Percentiles rank a stretch among this genome's conserved stretches.
Conservation (phyloP, 331 rosid species). For the Cydonia oblonga region DNA sequence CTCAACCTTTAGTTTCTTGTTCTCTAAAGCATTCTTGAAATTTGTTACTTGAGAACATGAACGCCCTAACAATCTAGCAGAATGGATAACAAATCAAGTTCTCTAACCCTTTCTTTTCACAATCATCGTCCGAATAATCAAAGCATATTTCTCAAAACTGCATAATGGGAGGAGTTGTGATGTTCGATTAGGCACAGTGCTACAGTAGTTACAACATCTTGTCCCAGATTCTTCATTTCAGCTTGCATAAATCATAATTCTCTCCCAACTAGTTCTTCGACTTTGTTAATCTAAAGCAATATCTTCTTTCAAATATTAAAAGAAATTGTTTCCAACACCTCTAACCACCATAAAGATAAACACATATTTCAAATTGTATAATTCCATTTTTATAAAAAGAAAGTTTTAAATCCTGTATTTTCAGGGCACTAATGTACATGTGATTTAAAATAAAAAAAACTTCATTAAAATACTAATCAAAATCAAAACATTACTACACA, state of each 20-base stretch:
- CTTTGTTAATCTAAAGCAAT: background rate
- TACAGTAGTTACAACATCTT: background rate
- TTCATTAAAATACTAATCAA: background rate
- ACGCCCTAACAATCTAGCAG: background rate
- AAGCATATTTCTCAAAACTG: background rate
- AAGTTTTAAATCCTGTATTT: background rate
- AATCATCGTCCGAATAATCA: background rate
- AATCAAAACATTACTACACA: background rate
- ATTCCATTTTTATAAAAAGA: background rate
- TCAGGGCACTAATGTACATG: too few species aligned
- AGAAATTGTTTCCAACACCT: background rate
- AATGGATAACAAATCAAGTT: background rate
- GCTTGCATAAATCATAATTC: background rate
- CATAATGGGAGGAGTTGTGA: background rate
- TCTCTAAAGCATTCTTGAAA: background rate
- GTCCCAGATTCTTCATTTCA: background rate
- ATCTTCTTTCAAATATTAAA: background rate
- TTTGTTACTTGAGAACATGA: background rate
- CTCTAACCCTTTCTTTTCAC: background rate
- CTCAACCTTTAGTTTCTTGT: background rate
- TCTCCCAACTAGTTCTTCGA: background rate
- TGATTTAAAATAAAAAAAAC: background rate
- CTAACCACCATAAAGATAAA: background rate
- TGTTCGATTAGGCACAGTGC: background rate
- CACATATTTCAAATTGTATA: background rate